phyloP scores from a whole-genome alignment of 1,139 yeast species.

The Taphrina sp. region DNA sequence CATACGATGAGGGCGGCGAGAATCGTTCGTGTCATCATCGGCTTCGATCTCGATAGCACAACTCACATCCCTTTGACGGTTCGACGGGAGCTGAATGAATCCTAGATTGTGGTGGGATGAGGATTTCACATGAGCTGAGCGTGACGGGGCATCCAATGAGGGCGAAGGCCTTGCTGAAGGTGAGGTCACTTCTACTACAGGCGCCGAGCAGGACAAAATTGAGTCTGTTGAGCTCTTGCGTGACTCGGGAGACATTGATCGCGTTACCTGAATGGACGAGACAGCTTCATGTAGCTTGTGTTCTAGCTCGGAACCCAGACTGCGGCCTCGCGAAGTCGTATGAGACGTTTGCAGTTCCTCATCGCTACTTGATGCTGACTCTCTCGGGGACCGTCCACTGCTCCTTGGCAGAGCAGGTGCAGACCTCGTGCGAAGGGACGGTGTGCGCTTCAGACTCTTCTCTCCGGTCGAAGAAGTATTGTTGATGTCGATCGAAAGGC shows the following conservation, averaged over 20 bases:
- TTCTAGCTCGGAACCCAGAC: constrained; percentile 13
- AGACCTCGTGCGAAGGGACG: constrained; percentile 11
- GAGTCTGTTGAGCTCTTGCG: background rate
- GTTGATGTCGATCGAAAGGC: background rate
- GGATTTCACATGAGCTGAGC: constrained; percentile 4
- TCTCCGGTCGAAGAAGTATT: background rate
- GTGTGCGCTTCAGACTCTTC: background rate
- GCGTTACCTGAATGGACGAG: constrained; percentile 21
- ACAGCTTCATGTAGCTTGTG: constrained; percentile 28
- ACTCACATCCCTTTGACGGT: background rate
- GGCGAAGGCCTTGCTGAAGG: background rate
- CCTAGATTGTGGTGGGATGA: constrained; percentile 7
- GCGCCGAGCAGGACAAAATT: background rate
- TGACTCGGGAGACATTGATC: constrained; percentile 17
- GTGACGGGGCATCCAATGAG: background rate
- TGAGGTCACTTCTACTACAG: background rate
- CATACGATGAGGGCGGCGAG: constrained; percentile 41
- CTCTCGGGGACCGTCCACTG: background rate
- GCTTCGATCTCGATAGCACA: constrained; percentile 18
- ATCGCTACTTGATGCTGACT: constrained; percentile 21
- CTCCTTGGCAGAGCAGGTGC: constrained; percentile 5
- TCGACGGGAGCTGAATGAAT: background rate
- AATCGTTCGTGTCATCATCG: constrained; percentile 5
- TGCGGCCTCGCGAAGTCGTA: constrained; percentile 10
- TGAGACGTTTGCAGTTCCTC: background rate